Base-by-base conservation (phyloP, 177 flowering plant genomes). In the Vitis hybrid region DNA sequence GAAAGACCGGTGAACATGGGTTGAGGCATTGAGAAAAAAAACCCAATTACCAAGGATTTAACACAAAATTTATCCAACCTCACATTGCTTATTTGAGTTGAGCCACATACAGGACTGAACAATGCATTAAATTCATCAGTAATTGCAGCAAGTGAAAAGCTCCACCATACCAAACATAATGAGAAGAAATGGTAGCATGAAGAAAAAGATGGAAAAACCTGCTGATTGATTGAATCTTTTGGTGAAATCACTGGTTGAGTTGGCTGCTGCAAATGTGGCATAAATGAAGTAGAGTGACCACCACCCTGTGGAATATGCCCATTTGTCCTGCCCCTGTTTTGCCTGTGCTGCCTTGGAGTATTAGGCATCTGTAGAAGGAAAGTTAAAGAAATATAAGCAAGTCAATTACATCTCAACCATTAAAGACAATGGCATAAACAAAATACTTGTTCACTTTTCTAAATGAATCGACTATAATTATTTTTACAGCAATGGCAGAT, bases 271-370 rank as follows among this genome's bases (percentile, higher is more conserved):
- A 66, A 39, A 68, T 80, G 76, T 51, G 86, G 82, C 56, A 80
- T 68, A 71, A 70, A 74, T 65, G 82, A 70, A 45, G 69, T 72
- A 76, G 82, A 31, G 15, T 74, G 85, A 67, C 76, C 78, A 66
- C 80, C 75, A 55, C 67, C 76, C 45, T 78, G 86, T 10, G 80
- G 77, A 70, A 74, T 51, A 73, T 84, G 78, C 45, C 89, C 86
- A 69, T 82, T 87, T 70, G 80, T 72, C 81, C 94, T 82, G 29
- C 87, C 90, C 66, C 92, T 82, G 72, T 78, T 85, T 73, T 86
- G 94, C 62, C 89, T 80, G 55, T 78, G 69, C 15, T 78, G 91
- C 66, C 89, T 86, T 67, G 79, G 74, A 70, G 58, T 49, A 68
- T 75, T 81, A 14, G 90, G 84, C 39, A 83, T 72, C 98, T 93